phyloP scores from a whole-genome alignment of 2,329 filamentous ascomycete genomes.

The Stromatinia cepivora region DNA sequence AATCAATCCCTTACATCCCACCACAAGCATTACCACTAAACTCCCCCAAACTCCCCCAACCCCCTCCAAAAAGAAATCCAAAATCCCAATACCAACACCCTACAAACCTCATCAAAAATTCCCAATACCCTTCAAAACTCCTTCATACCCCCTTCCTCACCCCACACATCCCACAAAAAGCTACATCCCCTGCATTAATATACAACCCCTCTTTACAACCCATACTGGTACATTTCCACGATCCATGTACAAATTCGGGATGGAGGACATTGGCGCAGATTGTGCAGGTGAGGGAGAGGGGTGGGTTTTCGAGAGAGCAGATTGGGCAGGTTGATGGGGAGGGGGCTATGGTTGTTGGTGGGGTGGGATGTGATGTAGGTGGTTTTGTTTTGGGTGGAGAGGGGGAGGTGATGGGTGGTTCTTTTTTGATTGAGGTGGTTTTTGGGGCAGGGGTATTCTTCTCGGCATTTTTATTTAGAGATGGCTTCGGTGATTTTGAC shows the following conservation, averaged over 20 bases:
- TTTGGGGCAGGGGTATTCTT: neutral
- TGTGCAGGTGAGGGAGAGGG: slow-evolving; percentile 57
- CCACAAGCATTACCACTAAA: no score
- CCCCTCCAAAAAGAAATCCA: neutral
- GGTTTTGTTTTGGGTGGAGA: neutral
- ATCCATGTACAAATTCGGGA: slow-evolving; percentile 50
- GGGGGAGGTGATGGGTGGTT: no score
- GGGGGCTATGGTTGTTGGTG: neutral
- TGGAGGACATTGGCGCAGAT: slow-evolving; percentile 72
- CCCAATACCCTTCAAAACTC: neutral
- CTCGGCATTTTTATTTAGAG: neutral
- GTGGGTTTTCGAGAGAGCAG: slow-evolving; percentile 67
- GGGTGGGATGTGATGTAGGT: neutral
- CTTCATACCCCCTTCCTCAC: slow-evolving; percentile 2
- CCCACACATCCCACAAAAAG: slow-evolving; percentile 70
- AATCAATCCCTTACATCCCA: no score
- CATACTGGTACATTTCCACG: slow-evolving; percentile 64
- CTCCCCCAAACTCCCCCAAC: neutral
- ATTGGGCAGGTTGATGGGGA: slow-evolving; percentile 56
- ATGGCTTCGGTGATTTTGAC: neutral
- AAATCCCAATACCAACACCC: neutral
- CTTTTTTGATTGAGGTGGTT: neutral
- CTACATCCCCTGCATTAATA: slow-evolving; percentile 68
- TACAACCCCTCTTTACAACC: slow-evolving; percentile 59
- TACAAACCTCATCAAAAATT: no score